Conservation (phyloP, 495 filamentous ascomycete species). For the Aspergillus haitiensis region DNA sequence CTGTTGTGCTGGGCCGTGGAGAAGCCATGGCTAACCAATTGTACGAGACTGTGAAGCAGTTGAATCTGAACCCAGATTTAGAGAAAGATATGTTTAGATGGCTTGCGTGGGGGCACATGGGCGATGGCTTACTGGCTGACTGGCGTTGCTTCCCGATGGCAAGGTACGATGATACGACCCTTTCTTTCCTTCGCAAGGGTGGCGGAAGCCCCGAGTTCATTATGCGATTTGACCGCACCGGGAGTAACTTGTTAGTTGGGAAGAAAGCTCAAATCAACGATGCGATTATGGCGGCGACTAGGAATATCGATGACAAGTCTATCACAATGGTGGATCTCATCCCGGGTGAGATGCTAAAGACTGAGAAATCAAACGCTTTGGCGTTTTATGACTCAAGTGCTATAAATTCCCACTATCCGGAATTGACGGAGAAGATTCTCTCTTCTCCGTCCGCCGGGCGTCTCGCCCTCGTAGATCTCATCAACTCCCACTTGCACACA, state of each 20-base stretch:
- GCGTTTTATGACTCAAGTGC: slow-evolving; percentile 73
- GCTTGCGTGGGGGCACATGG: slow-evolving; percentile 93
- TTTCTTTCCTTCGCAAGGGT: slow-evolving; percentile 71
- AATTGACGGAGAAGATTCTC: slow-evolving; percentile 61
- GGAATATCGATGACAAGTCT: slow-evolving; percentile 53
- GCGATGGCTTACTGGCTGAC: slow-evolving; percentile 78
- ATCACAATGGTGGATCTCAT: slow-evolving; percentile 61
- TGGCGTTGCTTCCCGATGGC: slow-evolving; percentile 86
- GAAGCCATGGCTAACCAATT: slow-evolving; percentile 85
- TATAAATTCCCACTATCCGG: slow-evolving; percentile 62
- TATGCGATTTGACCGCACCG: slow-evolving; percentile 72
- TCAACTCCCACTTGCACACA: slow-evolving; percentile 82
- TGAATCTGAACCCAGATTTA: slow-evolving; percentile 54
- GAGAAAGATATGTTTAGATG: slow-evolving; percentile 77
- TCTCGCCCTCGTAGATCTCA: slow-evolving; percentile 64
- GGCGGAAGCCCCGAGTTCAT: slow-evolving; percentile 60
- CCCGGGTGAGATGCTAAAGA: slow-evolving; percentile 55
- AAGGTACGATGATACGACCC: slow-evolving; percentile 65
- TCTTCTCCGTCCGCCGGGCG: slow-evolving; percentile 58
- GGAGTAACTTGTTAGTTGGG: slow-evolving; percentile 72
- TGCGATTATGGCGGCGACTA: slow-evolving; percentile 65
- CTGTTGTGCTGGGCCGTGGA: slow-evolving; percentile 72
- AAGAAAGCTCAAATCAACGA: slow-evolving; percentile 63
- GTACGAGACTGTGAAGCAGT: slow-evolving; percentile 61
- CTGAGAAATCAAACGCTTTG: slow-evolving; percentile 66